Evolutionary conservation across 176 grass and related monocot species (phyloP).

Genomic region (Carex kokanica): DNA sequence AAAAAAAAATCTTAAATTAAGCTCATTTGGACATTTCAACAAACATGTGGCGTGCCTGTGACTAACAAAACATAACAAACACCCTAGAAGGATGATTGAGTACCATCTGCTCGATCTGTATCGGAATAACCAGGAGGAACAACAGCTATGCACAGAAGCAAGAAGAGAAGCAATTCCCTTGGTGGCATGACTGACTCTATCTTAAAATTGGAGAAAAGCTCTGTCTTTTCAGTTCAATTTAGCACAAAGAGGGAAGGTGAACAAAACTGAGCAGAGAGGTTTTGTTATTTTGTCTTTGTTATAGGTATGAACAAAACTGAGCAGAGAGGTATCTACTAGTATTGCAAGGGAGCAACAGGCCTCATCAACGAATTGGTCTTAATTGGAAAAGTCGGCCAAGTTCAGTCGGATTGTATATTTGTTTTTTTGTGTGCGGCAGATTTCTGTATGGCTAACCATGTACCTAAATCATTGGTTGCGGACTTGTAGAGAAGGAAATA

Average conservation of each 20-base stretch:
- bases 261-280: too few relatives aligned
- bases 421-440: neutral
- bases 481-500: too few relatives aligned
- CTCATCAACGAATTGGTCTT: neutral
- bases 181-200: neutral
- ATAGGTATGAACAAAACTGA: too few relatives aligned
- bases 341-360: too few relatives aligned
- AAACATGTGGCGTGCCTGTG: neutral
- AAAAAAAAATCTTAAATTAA: neutral
- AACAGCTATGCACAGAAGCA: conserved; percentile 1
- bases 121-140: neutral
- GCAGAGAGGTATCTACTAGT: too few relatives aligned
- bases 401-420: neutral
- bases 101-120: conserved; percentile 22
- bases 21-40: neutral
- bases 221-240: neutral
- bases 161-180: neutral
- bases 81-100: neutral
- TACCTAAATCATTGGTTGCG: neutral
- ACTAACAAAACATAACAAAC: neutral
- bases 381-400: neutral
- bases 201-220: conserved; percentile 3
- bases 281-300: too few relatives aligned
- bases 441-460: neutral
- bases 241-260: too few relatives aligned